Base-by-base conservation (phyloP, 2,329 filamentous ascomycete genomes). In the Colletotrichum sp. region DNA sequence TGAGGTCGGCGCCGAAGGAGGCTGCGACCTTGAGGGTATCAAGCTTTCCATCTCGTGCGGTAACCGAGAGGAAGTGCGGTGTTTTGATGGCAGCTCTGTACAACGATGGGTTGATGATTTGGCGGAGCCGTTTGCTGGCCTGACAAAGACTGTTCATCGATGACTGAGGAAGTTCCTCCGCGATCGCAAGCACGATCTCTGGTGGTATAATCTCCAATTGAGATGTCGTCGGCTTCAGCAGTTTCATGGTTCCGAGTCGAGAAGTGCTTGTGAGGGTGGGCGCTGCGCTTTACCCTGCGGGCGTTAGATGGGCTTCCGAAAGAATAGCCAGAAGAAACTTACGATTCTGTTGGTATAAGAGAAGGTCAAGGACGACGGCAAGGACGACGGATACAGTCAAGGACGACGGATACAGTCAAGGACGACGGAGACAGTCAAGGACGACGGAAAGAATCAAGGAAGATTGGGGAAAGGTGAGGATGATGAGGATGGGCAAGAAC, bases 121-220 rank as follows among this genome's bases (percentile, higher is more conserved):
- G 44, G n/a, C 1, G 18, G 1, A 49, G n/a, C 18, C 44, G 44
- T 49, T 49, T 49, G 44, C 44, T 49, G 10, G n/a, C n/a, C 44
- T 3, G 44, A 2, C 44, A 49, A 49, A 49, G 44, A 21, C 44
- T 49, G 44, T 13, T 49, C 44, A 21, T 0, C n/a, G n/a, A 49
- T 2, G 4, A 21, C n/a, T 21, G 44, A 3, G 44, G 44, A 0
- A 49, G 9, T 0, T 49, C 9, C 9, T 49, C 18, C n/a, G 44
- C 1, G 2, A 49, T 49, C 0, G 44, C 10, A 0, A 49, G 44
- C 0, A 49, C 44, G n/a, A 49, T 49, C 44, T 49, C 44, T 7
- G 44, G 44, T 1, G 44, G 44, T 0, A 49, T 49, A 0, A 1
- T 49, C 0, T 4, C 44, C 3, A 49, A 49, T 49, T 10, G 44